These are phyloP conservation scores for Teratosphaeria pseudoeucalypti DNA, from an alignment of 2,329 filamentous ascomycete genomes.

Conservation along the genomic window DNA sequence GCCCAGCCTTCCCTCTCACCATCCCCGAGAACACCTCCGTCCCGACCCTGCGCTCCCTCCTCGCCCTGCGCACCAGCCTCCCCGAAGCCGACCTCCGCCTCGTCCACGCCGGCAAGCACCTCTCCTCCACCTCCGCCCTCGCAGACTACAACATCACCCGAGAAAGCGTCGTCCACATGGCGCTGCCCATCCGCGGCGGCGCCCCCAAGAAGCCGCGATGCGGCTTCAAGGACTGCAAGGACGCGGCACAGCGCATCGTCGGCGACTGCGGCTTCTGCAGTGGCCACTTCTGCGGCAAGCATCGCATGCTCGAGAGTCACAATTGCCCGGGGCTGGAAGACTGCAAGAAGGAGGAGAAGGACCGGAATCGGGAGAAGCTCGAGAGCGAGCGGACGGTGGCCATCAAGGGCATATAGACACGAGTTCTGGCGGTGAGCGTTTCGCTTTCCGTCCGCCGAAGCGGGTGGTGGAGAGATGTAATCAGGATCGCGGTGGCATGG, in stretches of 20 bases:
- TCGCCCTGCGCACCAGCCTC: conserved; percentile 48
- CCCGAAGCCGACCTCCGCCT: conserved; percentile 43
- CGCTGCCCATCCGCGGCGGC: conserved; percentile 46
- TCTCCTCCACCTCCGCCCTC: conserved; percentile 30
- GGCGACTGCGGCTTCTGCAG: conserved; percentile 94
- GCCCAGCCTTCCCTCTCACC: conserved; percentile 45
- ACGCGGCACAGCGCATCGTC: conserved; percentile 81
- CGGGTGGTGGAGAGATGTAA: background rate
- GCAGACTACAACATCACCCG: conserved; percentile 38
- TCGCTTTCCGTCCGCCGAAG: background rate
- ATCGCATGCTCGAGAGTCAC: conserved; percentile 87
- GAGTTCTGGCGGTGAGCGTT: background rate
- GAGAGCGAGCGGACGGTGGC: conserved; percentile 88
- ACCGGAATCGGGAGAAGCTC: conserved; percentile 84
- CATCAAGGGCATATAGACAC: conserved; percentile 67
- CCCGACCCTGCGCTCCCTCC: conserved; percentile 44
- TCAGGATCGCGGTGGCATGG: background rate
- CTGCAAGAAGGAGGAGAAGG: conserved; percentile 95
- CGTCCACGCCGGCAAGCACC: conserved; percentile 48
- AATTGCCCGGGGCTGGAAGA: conserved; percentile 88
- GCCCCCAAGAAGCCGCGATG: conserved; percentile 73
- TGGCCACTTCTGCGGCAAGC: conserved; percentile 89
- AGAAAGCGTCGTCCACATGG: conserved; percentile 44
- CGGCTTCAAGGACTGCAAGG: conserved; percentile 80
- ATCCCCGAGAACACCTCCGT: conserved; percentile 45